Evolutionary conservation across 495 filamentous ascomycete species (phyloP), one percentile per base, ranked within the genome.

Genomic region (Neurospora sp.): DNA sequence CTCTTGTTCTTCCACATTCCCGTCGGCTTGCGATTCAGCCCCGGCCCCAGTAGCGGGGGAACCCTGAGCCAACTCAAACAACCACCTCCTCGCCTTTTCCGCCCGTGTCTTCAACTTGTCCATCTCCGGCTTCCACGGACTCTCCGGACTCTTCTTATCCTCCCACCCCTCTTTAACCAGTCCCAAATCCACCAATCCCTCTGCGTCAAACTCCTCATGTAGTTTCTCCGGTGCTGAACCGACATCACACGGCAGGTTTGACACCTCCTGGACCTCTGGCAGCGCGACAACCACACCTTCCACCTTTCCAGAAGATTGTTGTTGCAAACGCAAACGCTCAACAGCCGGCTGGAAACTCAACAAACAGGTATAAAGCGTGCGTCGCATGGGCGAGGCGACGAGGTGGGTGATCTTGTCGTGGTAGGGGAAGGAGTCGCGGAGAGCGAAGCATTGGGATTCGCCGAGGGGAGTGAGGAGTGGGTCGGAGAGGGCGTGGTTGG

Each of bases 301-400:
- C 40, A 0, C 40, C 40, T 38, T 9, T 7, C 38, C 38, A 39
- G 38, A 39, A 39, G 38, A 39, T 10, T 10, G 38, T 18, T 42
- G 40, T 16, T 41, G 40, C 20, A 6, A 10, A 6, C 84, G 82
- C 70, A 83, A 83, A 4, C 81, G 78, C 37, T 84, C 72, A 8
- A 72, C 59, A 2, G 73, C 77, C 4, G 90, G 84, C 66, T 79
- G 81, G 82, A 97, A 97, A 69, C 87, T 88, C 70, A 89, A 82
- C 11, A 97, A 85, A 6, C 91, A 89, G 0, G 95, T 97, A 79
- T 92, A 90, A 40, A 98, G 83, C 4, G 95, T 96, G 71, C 95
- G 91, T 31, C 91, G 90, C 69, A 97, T 86, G 1, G 95, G 94
- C 0, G 93, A 97, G 66, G 93, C 90, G 20, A 94, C 88, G 3